Evolutionary conservation across 257 asterid genomes (phyloP).

Genomic region (Solanum chilense): DNA sequence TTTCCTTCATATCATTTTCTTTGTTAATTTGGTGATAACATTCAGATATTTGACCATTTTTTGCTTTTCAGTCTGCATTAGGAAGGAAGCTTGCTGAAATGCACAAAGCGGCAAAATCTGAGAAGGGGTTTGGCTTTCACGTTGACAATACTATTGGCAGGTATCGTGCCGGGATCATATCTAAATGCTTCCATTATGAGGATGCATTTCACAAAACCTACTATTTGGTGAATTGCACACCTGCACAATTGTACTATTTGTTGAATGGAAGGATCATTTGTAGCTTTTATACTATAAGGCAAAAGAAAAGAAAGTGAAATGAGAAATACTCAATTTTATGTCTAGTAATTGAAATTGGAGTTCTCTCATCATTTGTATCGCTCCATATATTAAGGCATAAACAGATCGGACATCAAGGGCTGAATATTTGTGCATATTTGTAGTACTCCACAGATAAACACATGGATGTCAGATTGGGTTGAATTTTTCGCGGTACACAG

Average conservation of each 20-base stretch:
- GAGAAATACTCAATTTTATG: neutral
- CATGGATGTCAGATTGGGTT: constrained; percentile 83
- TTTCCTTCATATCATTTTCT: neutral
- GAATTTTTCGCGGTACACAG: constrained; percentile 82
- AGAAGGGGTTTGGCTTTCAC: constrained; percentile 77
- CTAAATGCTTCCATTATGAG: neutral
- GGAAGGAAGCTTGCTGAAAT: constrained; percentile 98
- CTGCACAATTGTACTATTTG: neutral
- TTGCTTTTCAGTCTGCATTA: constrained; percentile 64
- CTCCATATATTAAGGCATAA: neutral
- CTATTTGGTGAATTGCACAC: neutral
- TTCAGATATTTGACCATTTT: constrained; percentile 9
- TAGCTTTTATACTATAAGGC: neutral
- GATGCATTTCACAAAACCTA: neutral
- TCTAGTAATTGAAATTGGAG: neutral
- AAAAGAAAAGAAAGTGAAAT: neutral
- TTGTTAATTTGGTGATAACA: neutral
- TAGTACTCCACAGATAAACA: constrained; percentile 95
- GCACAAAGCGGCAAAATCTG: constrained; percentile 77
- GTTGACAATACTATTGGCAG: constrained; percentile 94
- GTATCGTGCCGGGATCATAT: constrained; percentile 13
- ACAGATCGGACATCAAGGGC: neutral
- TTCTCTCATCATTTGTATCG: neutral
- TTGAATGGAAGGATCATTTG: neutral
- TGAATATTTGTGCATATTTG: constrained; percentile 7